Evolutionary conservation across 495 filamentous ascomycete genomes (phyloP), one percentile per base, ranked within the genome.

Genomic region (Trichoderma virens): DNA sequence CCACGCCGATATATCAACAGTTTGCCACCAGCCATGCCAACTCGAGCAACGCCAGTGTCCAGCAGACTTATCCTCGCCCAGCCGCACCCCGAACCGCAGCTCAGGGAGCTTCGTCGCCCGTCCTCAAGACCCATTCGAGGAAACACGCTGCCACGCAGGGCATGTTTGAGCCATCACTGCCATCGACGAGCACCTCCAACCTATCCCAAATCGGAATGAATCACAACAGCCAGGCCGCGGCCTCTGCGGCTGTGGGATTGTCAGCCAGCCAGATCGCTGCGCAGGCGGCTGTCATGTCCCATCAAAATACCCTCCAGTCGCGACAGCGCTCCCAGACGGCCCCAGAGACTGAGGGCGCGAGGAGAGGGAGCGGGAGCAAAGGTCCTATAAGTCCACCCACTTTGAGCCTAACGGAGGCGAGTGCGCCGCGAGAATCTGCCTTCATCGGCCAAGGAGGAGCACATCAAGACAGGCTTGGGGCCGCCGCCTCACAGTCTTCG

Each of bases 231-330:
- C 61, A 45, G 18, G 35, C 32, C 27, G n/a, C 34, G 62, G 80
- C 80, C 59, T 76, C 90, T 54, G 86, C 68, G n/a, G 69, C 68
- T 61, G 71, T 72, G 41, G 69, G 78, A 11, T 74, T 80, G 64
- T 79, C 87, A 3, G 90, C 92, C 8, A 93, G 90, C 65, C 86
- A 91, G 70, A 96, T 96, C 68, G 93, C 93, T 23, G 93, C 92
- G 28, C 93, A 97, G 76, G 85, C 93, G 23, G 92, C 92, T 28
- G 93, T 96, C 16, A 77, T 78, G 72, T 73, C 72, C 28, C 67
- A 70, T 13, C 70, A 72, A 72, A 68, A 74, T 9, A 71, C 70
- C 45, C 75, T 75, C 85, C 89, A 88, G 65, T 83, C 86, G 61
- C 84, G 86, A 62, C 79, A 81, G 47, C 84, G 92, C 30, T 89